Evolutionary conservation across 805 yeast species (phyloP), one percentile per base, ranked within the genome.

Genomic region (Tetrapisispora iriomotensis): DNA sequence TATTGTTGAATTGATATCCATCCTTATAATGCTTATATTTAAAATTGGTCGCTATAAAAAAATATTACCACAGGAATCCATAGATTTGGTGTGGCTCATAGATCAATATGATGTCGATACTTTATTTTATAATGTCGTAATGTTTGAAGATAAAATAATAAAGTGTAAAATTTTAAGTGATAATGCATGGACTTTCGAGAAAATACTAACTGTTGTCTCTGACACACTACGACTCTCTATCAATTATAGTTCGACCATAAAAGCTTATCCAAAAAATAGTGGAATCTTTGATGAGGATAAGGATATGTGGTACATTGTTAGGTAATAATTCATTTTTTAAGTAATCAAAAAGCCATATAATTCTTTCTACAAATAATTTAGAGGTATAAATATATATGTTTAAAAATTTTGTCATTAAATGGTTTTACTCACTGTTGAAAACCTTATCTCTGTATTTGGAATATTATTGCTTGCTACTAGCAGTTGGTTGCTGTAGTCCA

Each of bases 61-160:
- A 6, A 36, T 51, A 18, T 21, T 53, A 20, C 50, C 58, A 4
- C 23, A 32, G 10, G 42, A 43, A 17, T 39, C 48, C 4, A 35
- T 47, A 12, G 56, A 52, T 30, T 29, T 49, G 3, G 41, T 40
- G 0, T 41, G 49, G 46, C 33, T 53, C 25, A 37, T 56, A 27
- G 48, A 49, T 8, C 48, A 48, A 25, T 47, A 52, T 37, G 61
- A 56, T 34, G 39, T 55, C 9, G 61, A 56, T 34, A 47, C 50
- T n/a, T 37, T 55, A 20, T 49, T 56, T 32, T 56, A 53, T 38
- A 42, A 48, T 34, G 32, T 50, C 40, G 38, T 41, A 19, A 42
- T 37, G 29, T 28, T 37, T 14, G 37, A 33, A n/a, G 34, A 41
- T 32, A 33, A 23, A 15, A 33, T 21, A 7, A 41, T 46, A n/a